These are phyloP conservation scores for Aspergillus phoenicis DNA, from an alignment of 2,329 filamentous ascomycete genomes.

Conservation along the genomic window DNA sequence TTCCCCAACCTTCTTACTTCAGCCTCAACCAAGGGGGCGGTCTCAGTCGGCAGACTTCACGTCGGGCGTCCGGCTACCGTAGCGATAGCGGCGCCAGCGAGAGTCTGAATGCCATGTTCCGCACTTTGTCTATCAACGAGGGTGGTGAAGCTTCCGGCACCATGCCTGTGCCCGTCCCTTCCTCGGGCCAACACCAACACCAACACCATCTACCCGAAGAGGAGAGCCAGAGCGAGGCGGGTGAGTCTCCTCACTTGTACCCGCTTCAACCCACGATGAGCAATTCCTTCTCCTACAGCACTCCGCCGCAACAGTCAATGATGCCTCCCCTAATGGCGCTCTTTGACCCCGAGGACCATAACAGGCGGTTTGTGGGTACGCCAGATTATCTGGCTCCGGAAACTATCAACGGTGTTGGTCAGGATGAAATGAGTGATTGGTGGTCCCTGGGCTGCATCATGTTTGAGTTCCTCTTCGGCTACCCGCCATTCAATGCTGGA, in stretches of 20 bases:
- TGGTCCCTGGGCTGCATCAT: slow-evolving; percentile 99
- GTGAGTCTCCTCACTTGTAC: slow-evolving; percentile 75
- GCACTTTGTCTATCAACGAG: slow-evolving; percentile 74
- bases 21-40: slow-evolving; percentile 60
- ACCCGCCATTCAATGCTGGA: slow-evolving; percentile 87
- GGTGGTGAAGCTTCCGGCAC: slow-evolving; percentile 48
- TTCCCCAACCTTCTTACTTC: slow-evolving; percentile 93
- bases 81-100: slow-evolving; percentile 95
- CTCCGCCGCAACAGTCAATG: slow-evolving; percentile 65
- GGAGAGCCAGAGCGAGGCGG: slow-evolving; percentile 68
- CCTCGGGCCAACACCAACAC: slow-evolving; percentile 34
- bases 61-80: slow-evolving; percentile 75
- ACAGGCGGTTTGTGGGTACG: slow-evolving; percentile 90
- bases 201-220: slow-evolving; percentile 65
- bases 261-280: slow-evolving; percentile 64
- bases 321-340: slow-evolving; percentile 92
- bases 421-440: slow-evolving; percentile 99
- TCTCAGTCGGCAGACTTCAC: slow-evolving; percentile 62
- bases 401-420: slow-evolving; percentile 90
- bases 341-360: slow-evolving; percentile 93
- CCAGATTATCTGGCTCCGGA: slow-evolving; percentile 97
- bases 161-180: slow-evolving; percentile 35
- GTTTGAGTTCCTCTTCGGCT: slow-evolving; percentile 93
- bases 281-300: slow-evolving; percentile 45
- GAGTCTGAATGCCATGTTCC: slow-evolving; percentile 77